Conservation (phyloP, 768 basidiomycete species). For the Pholiota conissans region DNA sequence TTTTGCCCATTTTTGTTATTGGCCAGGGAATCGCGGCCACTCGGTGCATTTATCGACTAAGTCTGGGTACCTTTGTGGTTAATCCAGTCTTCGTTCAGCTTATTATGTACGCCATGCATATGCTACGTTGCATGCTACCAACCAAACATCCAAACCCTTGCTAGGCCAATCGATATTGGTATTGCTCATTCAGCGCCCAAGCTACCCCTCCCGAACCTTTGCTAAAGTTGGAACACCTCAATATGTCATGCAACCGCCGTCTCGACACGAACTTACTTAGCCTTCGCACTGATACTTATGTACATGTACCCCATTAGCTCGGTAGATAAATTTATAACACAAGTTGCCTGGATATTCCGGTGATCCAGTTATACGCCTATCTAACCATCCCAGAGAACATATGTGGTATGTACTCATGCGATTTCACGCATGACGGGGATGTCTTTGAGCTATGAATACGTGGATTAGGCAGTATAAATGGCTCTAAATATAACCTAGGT, state of each 20-base stretch:
- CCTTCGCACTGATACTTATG: neutral
- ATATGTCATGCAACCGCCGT: neutral
- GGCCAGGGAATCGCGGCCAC: neutral
- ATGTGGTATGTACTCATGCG: neutral
- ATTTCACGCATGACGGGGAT: neutral
- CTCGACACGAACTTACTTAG: neutral
- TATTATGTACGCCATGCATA: neutral
- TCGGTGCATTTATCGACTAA: constrained; percentile 2
- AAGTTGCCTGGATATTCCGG: neutral
- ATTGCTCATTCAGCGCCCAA: neutral
- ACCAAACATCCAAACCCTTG: neutral
- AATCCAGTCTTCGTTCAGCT: neutral
- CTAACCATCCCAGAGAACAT: neutral
- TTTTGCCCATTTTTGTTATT: neutral
- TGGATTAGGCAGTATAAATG: neutral
- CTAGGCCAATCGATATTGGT: neutral
- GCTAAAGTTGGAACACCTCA: neutral
- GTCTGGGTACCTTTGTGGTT: neutral
- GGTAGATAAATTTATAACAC: constrained; percentile 1
- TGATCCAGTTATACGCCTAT: constrained; percentile 4
- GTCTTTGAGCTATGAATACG: neutral
- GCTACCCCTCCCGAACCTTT: neutral
- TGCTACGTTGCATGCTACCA: no score
- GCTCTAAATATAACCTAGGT: neutral
- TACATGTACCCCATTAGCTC: neutral